A percentile compares a stretch with the other conserved stretches of the same genome.
Conservation (phyloP, 768 basidiomycete genomes). For the Podaxis sp. region DNA sequence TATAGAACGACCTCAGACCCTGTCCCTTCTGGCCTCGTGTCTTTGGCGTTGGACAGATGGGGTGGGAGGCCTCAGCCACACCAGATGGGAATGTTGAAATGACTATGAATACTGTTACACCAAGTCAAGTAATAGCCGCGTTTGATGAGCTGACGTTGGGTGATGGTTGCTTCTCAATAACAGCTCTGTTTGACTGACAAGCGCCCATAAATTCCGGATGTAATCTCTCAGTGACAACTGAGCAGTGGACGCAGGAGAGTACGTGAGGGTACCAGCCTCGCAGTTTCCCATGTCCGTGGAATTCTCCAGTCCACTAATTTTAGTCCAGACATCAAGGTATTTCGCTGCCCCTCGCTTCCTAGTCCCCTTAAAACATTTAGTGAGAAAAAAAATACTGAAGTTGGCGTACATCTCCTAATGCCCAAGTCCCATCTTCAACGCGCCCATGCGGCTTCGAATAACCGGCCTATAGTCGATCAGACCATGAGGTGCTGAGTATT, state of each 20-base stretch:
- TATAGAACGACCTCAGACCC: background rate
- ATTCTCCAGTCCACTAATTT: background rate
- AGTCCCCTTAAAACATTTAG: background rate
- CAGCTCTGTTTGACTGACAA: background rate
- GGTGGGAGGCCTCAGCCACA: too few relatives aligned
- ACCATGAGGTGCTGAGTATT: too few relatives aligned
- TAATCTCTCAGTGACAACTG: background rate
- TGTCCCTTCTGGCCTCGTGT: background rate
- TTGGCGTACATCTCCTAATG: background rate
- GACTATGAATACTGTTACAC: background rate
- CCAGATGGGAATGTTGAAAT: background rate
- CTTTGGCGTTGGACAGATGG: background rate
- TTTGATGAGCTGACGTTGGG: background rate
- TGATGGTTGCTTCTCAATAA: background rate
- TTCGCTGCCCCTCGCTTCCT: background rate
- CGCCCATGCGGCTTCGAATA: too few relatives aligned
- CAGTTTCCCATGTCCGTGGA: constrained; percentile 1
- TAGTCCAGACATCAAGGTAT: background rate
- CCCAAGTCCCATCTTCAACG: background rate
- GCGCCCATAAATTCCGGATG: background rate
- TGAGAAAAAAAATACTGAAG: background rate
- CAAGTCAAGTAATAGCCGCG: background rate
- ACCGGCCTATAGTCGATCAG: too few relatives aligned
- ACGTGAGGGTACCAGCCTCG: background rate
- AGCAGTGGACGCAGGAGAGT: background rate